phyloP scores from a whole-genome alignment of 495 filamentous ascomycete genomes.

The Monascus purpureus region DNA sequence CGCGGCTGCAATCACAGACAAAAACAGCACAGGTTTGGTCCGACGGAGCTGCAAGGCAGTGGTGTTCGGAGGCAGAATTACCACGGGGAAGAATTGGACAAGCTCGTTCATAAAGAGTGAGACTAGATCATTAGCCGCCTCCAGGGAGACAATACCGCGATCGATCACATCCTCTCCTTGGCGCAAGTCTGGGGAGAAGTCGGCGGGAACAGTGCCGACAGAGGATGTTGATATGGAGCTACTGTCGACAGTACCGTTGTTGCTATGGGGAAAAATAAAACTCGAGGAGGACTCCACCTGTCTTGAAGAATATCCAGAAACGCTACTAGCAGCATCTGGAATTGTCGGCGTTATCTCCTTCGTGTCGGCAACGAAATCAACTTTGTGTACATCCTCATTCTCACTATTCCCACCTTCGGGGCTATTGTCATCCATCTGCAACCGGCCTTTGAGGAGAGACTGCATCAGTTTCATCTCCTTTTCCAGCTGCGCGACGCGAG shows the following conservation, averaged over 20 bases:
- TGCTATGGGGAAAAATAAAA: slow-evolving; percentile 8
- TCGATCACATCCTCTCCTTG: slow-evolving; percentile 28
- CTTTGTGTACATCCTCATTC: slow-evolving; percentile 10
- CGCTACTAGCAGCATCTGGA: slow-evolving; percentile 10
- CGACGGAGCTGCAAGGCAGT: slow-evolving; percentile 28
- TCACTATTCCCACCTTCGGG: slow-evolving; percentile 18
- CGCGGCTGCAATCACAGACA: slow-evolving; percentile 35
- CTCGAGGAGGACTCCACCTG: slow-evolving; percentile 18
- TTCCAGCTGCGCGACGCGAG: slow-evolving; percentile 74
- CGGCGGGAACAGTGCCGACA: slow-evolving; percentile 8
- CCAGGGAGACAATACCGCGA: slow-evolving; percentile 30
- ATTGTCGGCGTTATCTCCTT: slow-evolving; percentile 7
- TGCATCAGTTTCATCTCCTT: slow-evolving; percentile 65
- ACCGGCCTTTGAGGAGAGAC: slow-evolving; percentile 25
- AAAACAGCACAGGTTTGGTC: slow-evolving; percentile 34
- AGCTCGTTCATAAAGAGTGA: slow-evolving; percentile 29
- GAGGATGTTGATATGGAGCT: slow-evolving; percentile 6
- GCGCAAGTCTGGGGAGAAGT: slow-evolving; percentile 7
- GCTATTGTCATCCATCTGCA: slow-evolving; percentile 18
- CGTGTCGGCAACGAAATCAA: slow-evolving; percentile 7
- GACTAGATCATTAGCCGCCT: slow-evolving; percentile 28
- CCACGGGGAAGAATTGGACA: slow-evolving; percentile 26
- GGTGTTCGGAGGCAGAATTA: slow-evolving; percentile 21
- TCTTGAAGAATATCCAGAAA: slow-evolving; percentile 9
- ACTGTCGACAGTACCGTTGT: slow-evolving; percentile 8